Evolutionary conservation across 768 basidiomycete genomes (phyloP).

Genomic region (Hydnomerulius pinastri): DNA sequence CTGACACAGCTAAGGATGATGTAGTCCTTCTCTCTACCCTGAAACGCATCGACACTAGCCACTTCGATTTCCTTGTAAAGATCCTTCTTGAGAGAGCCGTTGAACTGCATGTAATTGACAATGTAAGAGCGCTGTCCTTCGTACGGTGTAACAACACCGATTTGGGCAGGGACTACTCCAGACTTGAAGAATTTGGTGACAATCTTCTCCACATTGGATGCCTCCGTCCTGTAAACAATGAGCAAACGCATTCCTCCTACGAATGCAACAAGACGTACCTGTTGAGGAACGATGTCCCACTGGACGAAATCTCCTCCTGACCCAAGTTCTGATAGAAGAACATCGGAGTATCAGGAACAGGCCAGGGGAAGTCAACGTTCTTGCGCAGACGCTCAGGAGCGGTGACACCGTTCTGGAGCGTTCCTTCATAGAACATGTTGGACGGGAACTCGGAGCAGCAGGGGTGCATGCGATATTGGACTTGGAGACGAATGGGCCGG

Average conservation of each 20-base stretch:
- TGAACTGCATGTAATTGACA: slow-evolving; percentile 99
- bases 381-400: slow-evolving; percentile 96
- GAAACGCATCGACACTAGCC: slow-evolving; percentile 98
- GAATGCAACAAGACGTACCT: slow-evolving; percentile 43
- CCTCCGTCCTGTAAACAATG: slow-evolving; percentile 73
- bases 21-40: slow-evolving; percentile 99
- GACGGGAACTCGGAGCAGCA: slow-evolving; percentile 99
- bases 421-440: slow-evolving; percentile 99
- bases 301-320: slow-evolving; percentile 98
- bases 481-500: slow-evolving; percentile 96
- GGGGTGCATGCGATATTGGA: slow-evolving; percentile 99
- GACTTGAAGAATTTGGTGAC: slow-evolving; percentile 99
- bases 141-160: slow-evolving; percentile 98
- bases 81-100: slow-evolving; percentile 98
- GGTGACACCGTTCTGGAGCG: slow-evolving; percentile 97
- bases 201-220: slow-evolving; percentile 99
- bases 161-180: slow-evolving; percentile 92
- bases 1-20: slow-evolving; percentile 97
- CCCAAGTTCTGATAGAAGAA: slow-evolving; percentile 99
- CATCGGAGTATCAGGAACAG: slow-evolving; percentile 95
- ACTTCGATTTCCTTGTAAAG: slow-evolving; percentile 99
- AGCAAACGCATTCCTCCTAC: slow-evolving; percentile 4
- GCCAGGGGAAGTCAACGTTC: slow-evolving; percentile 99
- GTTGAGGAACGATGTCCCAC: slow-evolving; percentile 98
- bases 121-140: slow-evolving; percentile 98